Evolutionary conservation across 1,284 basidiomycete species (phyloP), one percentile per base, ranked within the genome.

Genomic region (Schizopora paradoxa): DNA sequence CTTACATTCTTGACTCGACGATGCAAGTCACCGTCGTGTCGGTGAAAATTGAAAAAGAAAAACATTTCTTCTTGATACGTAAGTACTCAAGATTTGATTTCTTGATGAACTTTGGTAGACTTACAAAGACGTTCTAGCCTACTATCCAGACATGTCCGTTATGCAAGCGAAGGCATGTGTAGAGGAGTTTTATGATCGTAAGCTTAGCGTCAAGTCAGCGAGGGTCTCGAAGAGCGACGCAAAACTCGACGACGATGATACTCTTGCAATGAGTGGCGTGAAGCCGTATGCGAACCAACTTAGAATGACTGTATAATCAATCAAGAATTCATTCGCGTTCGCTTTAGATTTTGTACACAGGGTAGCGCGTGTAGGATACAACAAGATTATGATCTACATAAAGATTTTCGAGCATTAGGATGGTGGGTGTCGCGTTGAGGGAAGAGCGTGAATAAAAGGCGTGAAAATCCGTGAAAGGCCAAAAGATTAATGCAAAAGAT

Each of bases 21-120:
- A 37, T 33, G 31, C 19, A 38, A 22, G 14, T 46, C 16, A 50
- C 40, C 7, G 32, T 50, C 11, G 48, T 50, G 28, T 50, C 48
- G 13, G 43, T 50, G 8, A 41, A 25, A 19, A 37, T 16, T 34
- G 34, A 14, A 21, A 25, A 14, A 43, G 38, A 25, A 42, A 32
- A 22, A 19, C 19, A 32, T 16, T 50, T 43, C 43, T 22, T 46
- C 18, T 32, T 50, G 27, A 50, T 50, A 18, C 48, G 48, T 50
- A 29, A 34, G 48, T 41, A 14, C 18, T 14, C 7, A 7, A 2
- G 19, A 23, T 5, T 28, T 38, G 13, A 16, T 16, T 19, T 11
- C n/a, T 19, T 32, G 22, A n/a, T 25, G n/a, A 25, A 7, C 29
- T 8, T 18, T 48, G 19, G 32, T 28, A 1, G 18, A n/a, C 25